phyloP scores from a whole-genome alignment of 2,329 filamentous ascomycete genomes.

The Phialophora tarda region DNA sequence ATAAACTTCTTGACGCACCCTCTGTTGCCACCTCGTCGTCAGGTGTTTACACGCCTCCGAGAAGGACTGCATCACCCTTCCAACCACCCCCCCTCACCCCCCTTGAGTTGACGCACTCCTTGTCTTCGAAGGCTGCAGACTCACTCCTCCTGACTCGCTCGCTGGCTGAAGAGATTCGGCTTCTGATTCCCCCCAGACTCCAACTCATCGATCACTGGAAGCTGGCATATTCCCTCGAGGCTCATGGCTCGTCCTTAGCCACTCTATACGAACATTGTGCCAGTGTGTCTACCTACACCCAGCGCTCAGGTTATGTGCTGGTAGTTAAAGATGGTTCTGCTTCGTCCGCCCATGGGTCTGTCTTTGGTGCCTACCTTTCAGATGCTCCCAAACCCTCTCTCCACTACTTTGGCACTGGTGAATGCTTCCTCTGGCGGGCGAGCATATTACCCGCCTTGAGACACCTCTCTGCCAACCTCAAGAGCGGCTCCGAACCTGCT shows the following conservation, averaged over 20 bases:
- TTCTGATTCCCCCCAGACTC: constrained; percentile 83
- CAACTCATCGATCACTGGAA: constrained; percentile 88
- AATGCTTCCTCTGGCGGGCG: constrained; percentile 91
- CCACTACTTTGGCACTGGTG: constrained; percentile 93
- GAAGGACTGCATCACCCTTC: constrained; percentile 75
- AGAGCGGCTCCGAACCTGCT: constrained; percentile 18
- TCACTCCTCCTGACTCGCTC: constrained; percentile 69
- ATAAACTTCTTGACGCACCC: constrained; percentile 39
- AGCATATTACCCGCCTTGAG: constrained; percentile 64
- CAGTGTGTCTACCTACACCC: constrained; percentile 63
- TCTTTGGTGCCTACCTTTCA: constrained; percentile 93
- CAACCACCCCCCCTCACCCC: constrained; percentile 88
- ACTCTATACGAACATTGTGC: constrained; percentile 85
- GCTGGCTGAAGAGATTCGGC: constrained; percentile 89
- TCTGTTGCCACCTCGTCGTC: constrained; percentile 37
- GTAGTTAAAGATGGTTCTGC: constrained; percentile 74
- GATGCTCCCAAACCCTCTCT: constrained; percentile 80
- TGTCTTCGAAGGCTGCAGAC: constrained; percentile 63
- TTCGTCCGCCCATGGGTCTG: constrained; percentile 45
- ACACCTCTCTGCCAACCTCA: constrained; percentile 38
- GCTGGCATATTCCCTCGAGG: constrained; percentile 85
- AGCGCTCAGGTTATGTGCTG: constrained; percentile 83
- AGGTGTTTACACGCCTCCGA: constrained; percentile 64
- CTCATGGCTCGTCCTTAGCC: constrained; percentile 83
- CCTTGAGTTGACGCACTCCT: constrained; percentile 60